Conservation (phyloP, 2,329 filamentous ascomycete species). For the Geoglossum cookeanum region DNA sequence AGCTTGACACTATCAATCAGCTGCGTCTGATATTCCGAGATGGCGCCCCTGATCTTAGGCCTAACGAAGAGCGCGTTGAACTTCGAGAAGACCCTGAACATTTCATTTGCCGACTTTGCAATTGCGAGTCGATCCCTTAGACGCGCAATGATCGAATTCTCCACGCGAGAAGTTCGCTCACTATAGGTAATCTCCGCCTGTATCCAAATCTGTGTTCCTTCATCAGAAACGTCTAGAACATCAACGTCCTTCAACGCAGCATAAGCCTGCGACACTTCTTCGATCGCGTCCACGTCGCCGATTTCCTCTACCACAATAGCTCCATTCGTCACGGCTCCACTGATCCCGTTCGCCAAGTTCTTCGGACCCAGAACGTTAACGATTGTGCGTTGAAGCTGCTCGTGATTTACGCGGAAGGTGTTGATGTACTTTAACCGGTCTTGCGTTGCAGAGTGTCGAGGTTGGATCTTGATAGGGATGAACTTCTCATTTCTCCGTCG, state of each 20-base stretch:
- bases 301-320: constrained; percentile 75
- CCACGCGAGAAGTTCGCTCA: constrained; percentile 86
- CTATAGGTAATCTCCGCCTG: constrained; percentile 93
- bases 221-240: constrained; percentile 73
- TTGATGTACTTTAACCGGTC: constrained; percentile 82
- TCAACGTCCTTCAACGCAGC: constrained; percentile 88
- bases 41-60: constrained; percentile 96
- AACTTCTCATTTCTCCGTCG: constrained; percentile 91
- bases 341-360: constrained; percentile 34
- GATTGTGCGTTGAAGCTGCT: constrained; percentile 91
- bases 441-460: constrained; percentile 75
- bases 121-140: constrained; percentile 83
- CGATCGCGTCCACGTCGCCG: constrained; percentile 89
- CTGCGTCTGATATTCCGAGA: constrained; percentile 94
- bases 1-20: constrained; percentile 96
- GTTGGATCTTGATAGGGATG: constrained; percentile 89
- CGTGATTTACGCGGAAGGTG: constrained; percentile 91
- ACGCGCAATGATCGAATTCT: constrained; percentile 95
- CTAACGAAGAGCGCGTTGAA: constrained; percentile 98
- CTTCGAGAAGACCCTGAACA: constrained; percentile 99
- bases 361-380: constrained; percentile 84
- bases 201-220: constrained; percentile 82
- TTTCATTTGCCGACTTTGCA: constrained; percentile 94
- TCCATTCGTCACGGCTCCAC: constrained; percentile 33
- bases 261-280: constrained; percentile 90